Percentiles rank a stretch among this genome's conserved stretches.
Evolutionary conservation across 2,329 filamentous ascomycete species (phyloP).

Genomic region (Pseudogymnoascus sp.): DNA sequence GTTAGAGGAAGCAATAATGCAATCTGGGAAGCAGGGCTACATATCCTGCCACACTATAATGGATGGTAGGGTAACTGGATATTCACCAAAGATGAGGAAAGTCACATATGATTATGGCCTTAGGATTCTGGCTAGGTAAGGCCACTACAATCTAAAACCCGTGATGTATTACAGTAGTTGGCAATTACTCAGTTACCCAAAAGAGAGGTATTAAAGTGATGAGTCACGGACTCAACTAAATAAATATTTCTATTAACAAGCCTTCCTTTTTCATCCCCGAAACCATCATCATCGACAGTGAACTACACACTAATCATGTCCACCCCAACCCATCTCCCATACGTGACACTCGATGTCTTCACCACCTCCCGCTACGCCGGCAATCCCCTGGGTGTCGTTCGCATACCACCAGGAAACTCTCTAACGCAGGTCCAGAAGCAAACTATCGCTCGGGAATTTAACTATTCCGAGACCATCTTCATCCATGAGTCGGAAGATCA

Average conservation of each 20-base stretch:
- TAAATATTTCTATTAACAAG: not conserved
- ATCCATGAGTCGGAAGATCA: slow-evolving; percentile 37
- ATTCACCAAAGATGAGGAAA: no score
- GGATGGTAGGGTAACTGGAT: no score
- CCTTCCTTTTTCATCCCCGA: not conserved
- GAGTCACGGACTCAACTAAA: not conserved
- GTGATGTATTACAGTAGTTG: no score
- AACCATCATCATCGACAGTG: not conserved
- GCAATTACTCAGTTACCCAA: not conserved
- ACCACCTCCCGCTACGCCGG: slow-evolving; percentile 44
- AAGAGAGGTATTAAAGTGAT: not conserved
- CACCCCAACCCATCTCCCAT: not conserved
- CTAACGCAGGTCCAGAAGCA: slow-evolving; percentile 49
- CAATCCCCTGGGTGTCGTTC: slow-evolving; percentile 54
- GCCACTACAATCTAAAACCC: no score
- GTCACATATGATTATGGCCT: no score
- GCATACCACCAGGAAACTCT: slow-evolving; percentile 37
- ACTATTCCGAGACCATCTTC: slow-evolving; percentile 57
- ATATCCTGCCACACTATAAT: no score
- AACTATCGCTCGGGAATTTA: slow-evolving; percentile 53
- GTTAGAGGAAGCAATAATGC: no score
- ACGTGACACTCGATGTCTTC: slow-evolving; percentile 50
- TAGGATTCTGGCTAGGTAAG: no score
- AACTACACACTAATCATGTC: not conserved
- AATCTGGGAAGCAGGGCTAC: no score